phyloP scores from a whole-genome alignment of 768 basidiomycete genomes.

The Termitomyces sp. region DNA sequence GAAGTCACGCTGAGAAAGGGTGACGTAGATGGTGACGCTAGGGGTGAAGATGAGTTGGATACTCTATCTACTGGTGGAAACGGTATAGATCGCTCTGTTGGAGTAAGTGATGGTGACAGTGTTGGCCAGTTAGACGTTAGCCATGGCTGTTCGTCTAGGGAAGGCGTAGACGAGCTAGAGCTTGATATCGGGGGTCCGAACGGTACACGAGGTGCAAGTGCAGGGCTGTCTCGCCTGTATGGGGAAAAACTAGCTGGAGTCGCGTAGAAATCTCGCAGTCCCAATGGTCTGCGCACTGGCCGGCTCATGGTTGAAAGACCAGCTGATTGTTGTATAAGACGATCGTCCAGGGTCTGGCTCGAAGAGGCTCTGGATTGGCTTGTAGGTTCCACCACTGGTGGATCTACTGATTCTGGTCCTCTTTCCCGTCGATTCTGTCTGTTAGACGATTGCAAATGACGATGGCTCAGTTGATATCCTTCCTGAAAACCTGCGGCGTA shows the following conservation, averaged over 20 bases:
- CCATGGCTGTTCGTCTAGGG: background rate
- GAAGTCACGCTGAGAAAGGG: background rate
- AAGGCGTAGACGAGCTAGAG: background rate
- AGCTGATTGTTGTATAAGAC: background rate
- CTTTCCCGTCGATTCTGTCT: background rate
- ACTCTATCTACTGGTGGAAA: background rate
- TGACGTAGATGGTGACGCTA: background rate
- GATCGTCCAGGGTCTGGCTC: background rate
- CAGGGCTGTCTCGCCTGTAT: background rate
- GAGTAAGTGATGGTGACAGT: background rate
- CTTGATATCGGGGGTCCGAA: background rate
- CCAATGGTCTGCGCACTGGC: background rate
- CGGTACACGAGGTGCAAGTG: background rate
- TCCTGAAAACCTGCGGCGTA: conserved; percentile 21
- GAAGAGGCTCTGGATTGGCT: background rate
- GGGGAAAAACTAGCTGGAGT: background rate
- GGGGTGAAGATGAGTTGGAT: background rate
- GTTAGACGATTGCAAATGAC: background rate
- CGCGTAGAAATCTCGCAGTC: background rate
- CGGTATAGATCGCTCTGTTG: background rate
- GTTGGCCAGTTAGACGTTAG: background rate
- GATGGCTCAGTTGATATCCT: conserved; percentile 13
- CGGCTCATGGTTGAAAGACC: background rate
- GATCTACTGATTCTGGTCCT: background rate
- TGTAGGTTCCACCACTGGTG: background rate